phyloP scores from a whole-genome alignment of 192 early-diverging fungal species.

The Geranomyces michiganensis region DNA sequence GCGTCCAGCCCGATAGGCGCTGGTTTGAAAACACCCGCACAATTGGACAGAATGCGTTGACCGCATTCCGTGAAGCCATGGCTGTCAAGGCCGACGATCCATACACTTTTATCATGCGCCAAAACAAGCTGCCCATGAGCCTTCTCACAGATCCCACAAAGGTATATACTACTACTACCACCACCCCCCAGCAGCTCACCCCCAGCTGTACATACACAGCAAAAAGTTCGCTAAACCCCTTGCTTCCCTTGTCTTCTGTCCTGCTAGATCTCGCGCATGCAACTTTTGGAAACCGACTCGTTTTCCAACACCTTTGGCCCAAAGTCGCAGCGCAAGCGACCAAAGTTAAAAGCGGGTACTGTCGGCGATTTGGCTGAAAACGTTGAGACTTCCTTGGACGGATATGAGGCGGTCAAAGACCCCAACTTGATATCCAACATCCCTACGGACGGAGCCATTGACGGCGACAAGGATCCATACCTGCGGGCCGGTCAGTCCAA shows the following conservation, averaged over 20 bases:
- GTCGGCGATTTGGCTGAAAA: constrained; percentile 79
- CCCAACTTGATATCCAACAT: constrained; percentile 72
- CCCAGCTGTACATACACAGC: too few species aligned
- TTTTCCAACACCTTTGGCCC: constrained; percentile 93
- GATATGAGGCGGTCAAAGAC: constrained; percentile 51
- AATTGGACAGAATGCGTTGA: constrained; percentile 92
- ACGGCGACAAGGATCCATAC: constrained; percentile 82
- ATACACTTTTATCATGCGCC: constrained; percentile 89
- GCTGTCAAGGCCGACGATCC: constrained; percentile 86
- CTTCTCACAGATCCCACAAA: constrained; percentile 81
- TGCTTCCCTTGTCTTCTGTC: background rate
- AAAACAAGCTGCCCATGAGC: constrained; percentile 96
- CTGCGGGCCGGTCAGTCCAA: constrained; percentile 93
- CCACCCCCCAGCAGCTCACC: too few species aligned
- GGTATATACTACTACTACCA: constrained; percentile 54
- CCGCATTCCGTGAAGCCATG: constrained; percentile 91
- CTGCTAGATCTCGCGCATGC: constrained; percentile 65
- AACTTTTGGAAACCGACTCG: constrained; percentile 93
- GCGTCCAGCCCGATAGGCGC: constrained; percentile 91
- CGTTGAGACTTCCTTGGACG: constrained; percentile 59
- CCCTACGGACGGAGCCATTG: constrained; percentile 50
- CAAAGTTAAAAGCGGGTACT: constrained; percentile 75
- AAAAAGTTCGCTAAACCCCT: too few species aligned
- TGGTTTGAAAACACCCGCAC: constrained; percentile 99
- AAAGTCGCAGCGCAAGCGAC: constrained; percentile 92